Evolutionary conservation across 2,329 filamentous ascomycete genomes (phyloP), one percentile per base, ranked within the genome.

Genomic region (Dactylella cylindrospora): DNA sequence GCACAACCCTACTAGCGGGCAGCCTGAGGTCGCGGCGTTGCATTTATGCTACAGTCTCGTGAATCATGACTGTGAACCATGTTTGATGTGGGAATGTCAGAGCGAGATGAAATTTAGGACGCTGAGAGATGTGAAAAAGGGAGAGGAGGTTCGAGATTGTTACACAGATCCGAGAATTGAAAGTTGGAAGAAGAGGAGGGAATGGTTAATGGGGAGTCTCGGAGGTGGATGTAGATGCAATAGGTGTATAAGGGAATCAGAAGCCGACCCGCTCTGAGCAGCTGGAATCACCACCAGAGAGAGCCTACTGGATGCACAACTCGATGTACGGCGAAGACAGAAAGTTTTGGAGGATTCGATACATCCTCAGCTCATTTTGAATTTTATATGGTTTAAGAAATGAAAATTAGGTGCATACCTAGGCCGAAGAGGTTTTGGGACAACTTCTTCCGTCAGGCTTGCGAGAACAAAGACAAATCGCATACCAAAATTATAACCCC

Each of bases 11-110:
- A 80, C 81, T 67, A 87, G 91, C 65, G 88, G 90, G 2, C 82
- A 88, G 7, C 91, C 93, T 0, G 93, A 97, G 69, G 86, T 95
- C 3, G 89, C 88, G 22, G 91, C 91, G 22, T 90, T 97, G 22
- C 90, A 55, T 55, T 25, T 61, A 15, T 55, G 51, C n/a, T 98
- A 93, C 90, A 97, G 90, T 73, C 78, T 97, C 23, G 90, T 91
- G 22, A 98, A 98, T 70, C 93, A 98, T 72, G 89, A 90, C 72
- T 98, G 93, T 74, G 84, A 95, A 71, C 93, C 93, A 6, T 96
- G 95, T 72, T 90, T 97, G 31, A 81, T 81, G 2, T 98, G 93
- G 93, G 88, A 95, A 70, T 96, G 90, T 88, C 84, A 85, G 22
- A 87, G 86, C 0, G 80, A 79, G 46, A 90, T 93, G 79, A 80